Conservation (phyloP, 169 alveolate species). For the Plasmodium inui region DNA sequence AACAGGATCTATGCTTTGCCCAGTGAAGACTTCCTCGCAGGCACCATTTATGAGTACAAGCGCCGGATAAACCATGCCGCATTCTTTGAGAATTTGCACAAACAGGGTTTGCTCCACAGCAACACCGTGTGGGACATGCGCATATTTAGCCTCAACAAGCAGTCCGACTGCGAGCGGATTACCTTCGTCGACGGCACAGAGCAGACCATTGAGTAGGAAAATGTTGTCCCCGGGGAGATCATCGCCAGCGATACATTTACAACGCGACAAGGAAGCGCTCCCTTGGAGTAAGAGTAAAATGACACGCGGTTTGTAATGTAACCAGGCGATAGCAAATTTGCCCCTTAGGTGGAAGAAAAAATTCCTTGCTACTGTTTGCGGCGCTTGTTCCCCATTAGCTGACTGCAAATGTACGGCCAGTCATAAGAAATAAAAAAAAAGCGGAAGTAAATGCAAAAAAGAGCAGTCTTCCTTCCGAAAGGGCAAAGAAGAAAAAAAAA, state of each 20-base stretch:
- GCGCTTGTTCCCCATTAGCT: not conserved
- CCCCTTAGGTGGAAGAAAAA: not conserved
- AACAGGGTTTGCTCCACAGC: conserved; percentile 40
- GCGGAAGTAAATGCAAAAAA: not conserved
- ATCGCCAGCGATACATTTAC: no score
- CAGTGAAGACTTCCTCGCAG: conserved; percentile 61
- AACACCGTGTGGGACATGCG: conserved; percentile 55
- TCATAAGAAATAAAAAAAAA: not conserved
- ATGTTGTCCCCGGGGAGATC: not conserved
- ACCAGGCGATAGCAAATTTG: no score
- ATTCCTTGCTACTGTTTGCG: not conserved
- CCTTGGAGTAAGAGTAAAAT: not conserved
- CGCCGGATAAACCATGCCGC: conserved; percentile 54
- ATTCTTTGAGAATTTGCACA: conserved; percentile 35
- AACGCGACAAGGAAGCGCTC: not conserved
- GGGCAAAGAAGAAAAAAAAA: not conserved
- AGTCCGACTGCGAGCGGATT: conserved; percentile 52
- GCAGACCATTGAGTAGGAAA: conserved; percentile 14
- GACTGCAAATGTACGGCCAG: not conserved
- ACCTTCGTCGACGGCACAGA: conserved; percentile 67
- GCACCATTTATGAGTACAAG: conserved; percentile 70
- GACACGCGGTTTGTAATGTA: no score
- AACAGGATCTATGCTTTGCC: conserved; percentile 55
- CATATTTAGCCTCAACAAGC: conserved; percentile 39
- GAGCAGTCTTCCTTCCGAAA: not conserved